Evolutionary conservation across 1,284 basidiomycete species (phyloP).

Genomic region (Trichosporon coremiiforme): DNA sequence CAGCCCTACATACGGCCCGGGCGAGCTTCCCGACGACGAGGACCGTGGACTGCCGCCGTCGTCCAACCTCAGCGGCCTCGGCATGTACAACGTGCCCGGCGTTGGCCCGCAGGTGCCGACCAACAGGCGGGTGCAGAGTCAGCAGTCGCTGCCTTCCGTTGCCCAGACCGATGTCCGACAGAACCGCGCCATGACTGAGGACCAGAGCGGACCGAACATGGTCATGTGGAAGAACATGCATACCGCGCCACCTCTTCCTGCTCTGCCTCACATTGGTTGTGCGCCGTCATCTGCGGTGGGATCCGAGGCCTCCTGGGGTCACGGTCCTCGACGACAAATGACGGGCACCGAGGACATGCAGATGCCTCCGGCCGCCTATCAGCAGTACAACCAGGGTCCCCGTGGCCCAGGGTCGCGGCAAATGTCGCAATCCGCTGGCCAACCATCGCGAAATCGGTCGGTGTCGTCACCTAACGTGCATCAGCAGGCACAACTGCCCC

Average conservation of each 20-base stretch:
- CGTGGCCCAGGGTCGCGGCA: slow-evolving; percentile 40
- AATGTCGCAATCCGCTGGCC: slow-evolving; percentile 39
- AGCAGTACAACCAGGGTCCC: slow-evolving; percentile 33
- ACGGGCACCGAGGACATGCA: slow-evolving; percentile 23
- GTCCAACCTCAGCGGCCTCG: slow-evolving; percentile 58
- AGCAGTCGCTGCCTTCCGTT: slow-evolving; percentile 63
- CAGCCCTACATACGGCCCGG: slow-evolving; percentile 11
- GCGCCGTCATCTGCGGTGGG: slow-evolving; percentile 36
- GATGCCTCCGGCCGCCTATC: slow-evolving; percentile 27
- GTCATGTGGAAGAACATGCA: slow-evolving; percentile 65
- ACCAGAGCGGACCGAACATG: slow-evolving; percentile 67
- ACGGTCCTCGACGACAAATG: slow-evolving; percentile 13
- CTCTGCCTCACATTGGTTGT: slow-evolving; percentile 45
- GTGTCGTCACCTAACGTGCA: slow-evolving; percentile 59
- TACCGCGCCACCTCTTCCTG: slow-evolving; percentile 62
- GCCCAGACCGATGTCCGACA: slow-evolving; percentile 59
- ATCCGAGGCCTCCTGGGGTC: slow-evolving; percentile 45
- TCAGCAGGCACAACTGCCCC: slow-evolving; percentile 43
- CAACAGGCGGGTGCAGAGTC: slow-evolving; percentile 60
- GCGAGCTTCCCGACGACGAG: slow-evolving; percentile 38
- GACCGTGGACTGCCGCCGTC: slow-evolving; percentile 31
- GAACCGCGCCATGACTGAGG: slow-evolving; percentile 70
- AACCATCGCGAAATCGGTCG: slow-evolving; percentile 55
- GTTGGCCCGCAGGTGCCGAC: slow-evolving; percentile 51
- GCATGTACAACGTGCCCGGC: slow-evolving; percentile 58